Conservation (phyloP, 202 grass and related monocot genomes). For the Setaria viridis region DNA sequence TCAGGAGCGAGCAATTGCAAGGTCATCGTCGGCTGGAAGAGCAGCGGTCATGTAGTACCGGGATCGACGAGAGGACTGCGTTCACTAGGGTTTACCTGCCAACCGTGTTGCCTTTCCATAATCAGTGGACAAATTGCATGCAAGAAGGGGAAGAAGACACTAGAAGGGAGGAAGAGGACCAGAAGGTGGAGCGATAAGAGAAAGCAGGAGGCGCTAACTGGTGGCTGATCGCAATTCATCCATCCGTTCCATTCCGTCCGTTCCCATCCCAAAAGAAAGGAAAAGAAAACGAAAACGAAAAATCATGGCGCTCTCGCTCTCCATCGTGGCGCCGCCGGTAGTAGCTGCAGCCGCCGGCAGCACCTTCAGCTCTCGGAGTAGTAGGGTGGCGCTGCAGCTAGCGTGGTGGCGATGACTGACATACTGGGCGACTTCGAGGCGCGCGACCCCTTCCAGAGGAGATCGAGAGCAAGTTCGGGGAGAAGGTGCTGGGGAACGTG, state of each 20-base stretch:
- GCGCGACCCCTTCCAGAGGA: conserved; percentile 84
- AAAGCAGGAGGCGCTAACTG: not conserved
- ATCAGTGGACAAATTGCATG: too few species aligned
- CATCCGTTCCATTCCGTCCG: not conserved
- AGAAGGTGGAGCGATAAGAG: too few species aligned
- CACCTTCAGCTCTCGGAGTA: too few species aligned
- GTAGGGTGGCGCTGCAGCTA: not conserved
- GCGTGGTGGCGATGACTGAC: conserved; percentile 58
- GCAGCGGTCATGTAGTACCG: too few species aligned
- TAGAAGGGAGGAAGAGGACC: too few species aligned
- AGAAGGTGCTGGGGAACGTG: conserved; percentile 73
- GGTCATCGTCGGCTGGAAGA: too few species aligned
- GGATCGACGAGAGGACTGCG: too few species aligned
- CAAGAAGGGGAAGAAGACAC: too few species aligned
- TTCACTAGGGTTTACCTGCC: too few species aligned
- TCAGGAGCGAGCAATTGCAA: too few species aligned
- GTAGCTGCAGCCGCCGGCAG: not conserved
- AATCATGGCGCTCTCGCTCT: conserved; percentile 27
- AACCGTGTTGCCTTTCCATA: too few species aligned
- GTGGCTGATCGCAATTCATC: not conserved
- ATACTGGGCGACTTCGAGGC: conserved; percentile 74
- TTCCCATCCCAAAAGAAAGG: not conserved
- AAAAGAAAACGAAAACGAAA: too few species aligned
- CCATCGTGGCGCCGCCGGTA: not conserved
- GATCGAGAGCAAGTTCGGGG: conserved; percentile 82